Conservation (phyloP, 2,329 filamentous ascomycete genomes). For the Penicillium glabrum region DNA sequence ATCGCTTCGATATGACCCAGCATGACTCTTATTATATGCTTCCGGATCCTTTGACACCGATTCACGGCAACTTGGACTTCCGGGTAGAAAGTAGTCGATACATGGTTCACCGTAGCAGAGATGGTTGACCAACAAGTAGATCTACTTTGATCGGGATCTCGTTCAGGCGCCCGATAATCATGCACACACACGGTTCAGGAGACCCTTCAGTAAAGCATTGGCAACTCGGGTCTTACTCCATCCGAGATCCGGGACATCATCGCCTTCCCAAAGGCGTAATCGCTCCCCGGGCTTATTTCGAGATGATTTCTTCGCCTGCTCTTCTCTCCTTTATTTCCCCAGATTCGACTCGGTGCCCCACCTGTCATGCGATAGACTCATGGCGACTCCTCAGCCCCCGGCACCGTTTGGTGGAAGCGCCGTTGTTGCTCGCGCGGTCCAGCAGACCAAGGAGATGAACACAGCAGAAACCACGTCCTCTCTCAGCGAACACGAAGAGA, state of each 20-base stretch:
- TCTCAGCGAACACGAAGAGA: conserved; percentile 11
- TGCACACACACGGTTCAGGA: neutral
- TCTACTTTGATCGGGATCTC: neutral
- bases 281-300: neutral
- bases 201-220: neutral
- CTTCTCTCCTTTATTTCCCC: neutral
- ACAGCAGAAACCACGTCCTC: neutral
- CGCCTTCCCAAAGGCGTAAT: neutral
- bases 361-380: conserved; percentile 2
- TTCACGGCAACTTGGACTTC: neutral
- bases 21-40: neutral
- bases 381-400: conserved; percentile 15
- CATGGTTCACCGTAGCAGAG: neutral
- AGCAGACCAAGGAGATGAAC: conserved; percentile 4
- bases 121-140: neutral
- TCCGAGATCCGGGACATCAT: neutral
- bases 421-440: conserved; percentile 9
- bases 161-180: neutral
- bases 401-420: conserved; percentile 17
- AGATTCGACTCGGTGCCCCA: neutral
- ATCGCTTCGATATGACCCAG: neutral
- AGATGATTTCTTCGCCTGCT: neutral
- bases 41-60: neutral
- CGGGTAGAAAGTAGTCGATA: neutral
- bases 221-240: neutral